phyloP scores from a whole-genome alignment of 2,329 filamentous ascomycete genomes.

The Keithomyces neogunnii region DNA sequence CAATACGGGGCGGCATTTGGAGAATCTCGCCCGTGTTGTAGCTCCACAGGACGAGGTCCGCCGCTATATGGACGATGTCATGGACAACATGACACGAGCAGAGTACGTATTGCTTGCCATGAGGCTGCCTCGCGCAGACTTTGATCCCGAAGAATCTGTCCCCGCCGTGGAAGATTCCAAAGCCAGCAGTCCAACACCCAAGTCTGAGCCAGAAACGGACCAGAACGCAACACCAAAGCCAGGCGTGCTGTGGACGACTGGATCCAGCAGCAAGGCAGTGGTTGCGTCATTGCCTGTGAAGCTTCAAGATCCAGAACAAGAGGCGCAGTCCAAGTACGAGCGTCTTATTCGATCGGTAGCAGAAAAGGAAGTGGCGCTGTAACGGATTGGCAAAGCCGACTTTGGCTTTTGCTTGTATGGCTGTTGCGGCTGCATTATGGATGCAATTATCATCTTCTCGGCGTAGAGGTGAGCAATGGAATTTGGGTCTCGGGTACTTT shows the following conservation, averaged over 20 bases:
- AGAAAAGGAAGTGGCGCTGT: conserved; percentile 21
- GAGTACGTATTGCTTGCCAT: conserved; percentile 61
- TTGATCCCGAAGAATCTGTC: conserved; percentile 21
- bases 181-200: conserved; percentile 21
- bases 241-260: conserved; percentile 27
- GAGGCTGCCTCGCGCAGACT: conserved; percentile 44
- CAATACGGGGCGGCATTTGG: conserved; percentile 46
- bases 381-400: too few relatives aligned
- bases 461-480: too few relatives aligned
- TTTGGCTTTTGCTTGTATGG: conserved; percentile 8
- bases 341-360: conserved; percentile 28
- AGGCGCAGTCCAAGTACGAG: conserved; percentile 25
- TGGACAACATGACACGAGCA: conserved; percentile 60
- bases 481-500: too few relatives aligned
- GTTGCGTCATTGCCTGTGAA: conserved; percentile 12
- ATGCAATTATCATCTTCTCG: neutral
- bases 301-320: conserved; percentile 25
- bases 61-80: conserved; percentile 61
- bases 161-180: conserved; percentile 20
- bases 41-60: conserved; percentile 54
- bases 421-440: neutral
- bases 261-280: conserved; percentile 6
- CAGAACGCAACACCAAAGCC: conserved; percentile 15
- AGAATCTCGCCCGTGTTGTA: conserved; percentile 52
- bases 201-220: conserved; percentile 18